These are phyloP conservation scores for Polyporus arcularius DNA, from an alignment of 768 basidiomycete genomes.

Conservation along the genomic window DNA sequence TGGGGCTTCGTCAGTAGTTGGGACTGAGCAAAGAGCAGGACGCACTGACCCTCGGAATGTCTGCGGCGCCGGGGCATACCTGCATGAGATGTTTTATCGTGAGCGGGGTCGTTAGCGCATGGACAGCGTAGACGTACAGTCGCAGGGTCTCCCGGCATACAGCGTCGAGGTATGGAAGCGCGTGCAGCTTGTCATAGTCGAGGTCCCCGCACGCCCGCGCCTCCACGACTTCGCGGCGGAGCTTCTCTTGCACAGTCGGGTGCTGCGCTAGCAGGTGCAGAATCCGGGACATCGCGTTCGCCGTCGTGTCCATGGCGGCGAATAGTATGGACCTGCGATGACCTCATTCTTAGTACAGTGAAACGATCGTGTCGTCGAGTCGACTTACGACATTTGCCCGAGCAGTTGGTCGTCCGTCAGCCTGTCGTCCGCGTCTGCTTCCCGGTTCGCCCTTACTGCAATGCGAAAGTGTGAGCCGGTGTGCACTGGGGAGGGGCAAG, in stretches of 20 bases:
- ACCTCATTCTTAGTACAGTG: background rate
- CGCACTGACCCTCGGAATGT: conserved; percentile 28
- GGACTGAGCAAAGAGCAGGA: background rate
- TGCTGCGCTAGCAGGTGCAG: conserved; percentile 26
- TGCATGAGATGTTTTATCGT: background rate
- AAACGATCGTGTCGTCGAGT: background rate
- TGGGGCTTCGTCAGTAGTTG: background rate
- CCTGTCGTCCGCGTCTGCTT: conserved; percentile 26
- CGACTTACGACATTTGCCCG: conserved; percentile 37
- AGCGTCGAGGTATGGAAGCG: conserved; percentile 64
- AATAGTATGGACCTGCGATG: conserved; percentile 23
- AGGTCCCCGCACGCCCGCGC: conserved; percentile 5
- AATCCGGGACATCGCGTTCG: conserved; percentile 22
- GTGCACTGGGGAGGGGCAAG: too few species aligned
- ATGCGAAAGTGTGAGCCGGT: background rate
- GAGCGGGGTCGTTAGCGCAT: background rate
- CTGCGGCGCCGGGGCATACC: conserved; percentile 47
- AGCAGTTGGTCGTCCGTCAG: conserved; percentile 38
- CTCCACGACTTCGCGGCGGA: conserved; percentile 25
- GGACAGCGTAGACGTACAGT: conserved; percentile 25
- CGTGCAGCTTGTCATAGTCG: conserved; percentile 23
- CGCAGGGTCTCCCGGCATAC: conserved; percentile 63
- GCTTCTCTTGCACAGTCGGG: conserved; percentile 26
- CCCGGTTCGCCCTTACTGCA: conserved; percentile 44
- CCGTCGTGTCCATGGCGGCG: conserved; percentile 31